Evolutionary conservation across 495 filamentous ascomycete genomes (phyloP), one percentile per base, ranked within the genome.

Genomic region (Aspergillus haitiensis): DNA sequence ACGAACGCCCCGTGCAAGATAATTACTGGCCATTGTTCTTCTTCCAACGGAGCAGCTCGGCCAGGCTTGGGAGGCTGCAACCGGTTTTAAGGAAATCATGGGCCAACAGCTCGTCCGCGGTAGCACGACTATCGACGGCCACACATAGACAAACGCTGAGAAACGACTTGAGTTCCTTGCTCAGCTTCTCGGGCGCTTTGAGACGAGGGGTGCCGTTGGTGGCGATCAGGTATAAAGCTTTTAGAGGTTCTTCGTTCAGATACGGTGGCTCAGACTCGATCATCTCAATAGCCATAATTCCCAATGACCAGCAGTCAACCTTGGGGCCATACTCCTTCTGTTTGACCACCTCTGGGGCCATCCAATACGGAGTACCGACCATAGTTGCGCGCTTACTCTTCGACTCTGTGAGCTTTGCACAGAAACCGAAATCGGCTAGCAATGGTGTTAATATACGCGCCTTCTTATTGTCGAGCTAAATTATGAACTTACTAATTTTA

Each of bases 201-300:
- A 98, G 83, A 16, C 91, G 86, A 11, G 94, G 94, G 6, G 95
- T 98, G 60, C 95, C 95, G 70, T 98, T 96, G 60, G 95, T 98
- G 36, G 94, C 94, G 67, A 98, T 98, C 39, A 98, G 84, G 67
- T 95, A 98, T 48, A 98, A 84, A 4, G 78, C 94, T 81, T 98
- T 98, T 35, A 98, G 84, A 0, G 94, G 94, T 75, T 98, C 93
- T 73, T 98, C 94, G 73, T 97, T 98, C 31, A 98, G 83, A 72
- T 98, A 98, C 0, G 94, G 94, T 7, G 94, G 94, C 70, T 98
- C 94, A 10, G 90, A 93, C 74, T 98, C 95, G 69, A 98, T 98
- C 95, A 98, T 97, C 78, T 98, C 94, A 64, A 98, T 98, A 42
- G 94, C 93, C 94, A 98, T 98, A 77, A 98, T 98, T 66, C 94